Percentiles rank a stretch among this genome's conserved stretches.
Evolutionary conservation across 2,329 filamentous ascomycete species (phyloP).

Genomic region (Aspergillus uvarum): DNA sequence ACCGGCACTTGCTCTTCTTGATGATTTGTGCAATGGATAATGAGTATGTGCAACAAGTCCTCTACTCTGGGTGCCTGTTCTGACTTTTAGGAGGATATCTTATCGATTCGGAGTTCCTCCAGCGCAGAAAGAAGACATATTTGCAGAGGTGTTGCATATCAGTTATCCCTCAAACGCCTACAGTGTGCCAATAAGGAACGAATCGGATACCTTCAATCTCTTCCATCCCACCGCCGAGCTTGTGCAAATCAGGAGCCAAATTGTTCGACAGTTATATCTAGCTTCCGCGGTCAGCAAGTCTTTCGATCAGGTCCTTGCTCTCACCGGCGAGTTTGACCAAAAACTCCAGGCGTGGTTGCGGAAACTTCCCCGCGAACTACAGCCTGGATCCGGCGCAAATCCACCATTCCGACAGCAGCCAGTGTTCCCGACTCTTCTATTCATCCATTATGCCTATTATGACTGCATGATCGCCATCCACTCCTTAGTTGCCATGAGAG

Average conservation of each 20-base stretch:
- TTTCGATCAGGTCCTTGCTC: slow-evolving; percentile 12
- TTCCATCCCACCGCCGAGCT: slow-evolving; percentile 17
- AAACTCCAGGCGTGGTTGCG: slow-evolving; percentile 16
- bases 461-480: slow-evolving; percentile 22
- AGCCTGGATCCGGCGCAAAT: slow-evolving; percentile 8
- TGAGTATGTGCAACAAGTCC: slow-evolving; percentile 11
- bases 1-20: slow-evolving; percentile 18
- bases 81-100: slow-evolving; percentile 17
- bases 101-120: slow-evolving; percentile 18
- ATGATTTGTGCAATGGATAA: slow-evolving; percentile 20
- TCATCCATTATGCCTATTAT: slow-evolving; percentile 19
- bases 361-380: slow-evolving; percentile 13
- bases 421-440: slow-evolving; percentile 12
- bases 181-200: slow-evolving; percentile 6
- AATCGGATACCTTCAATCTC: slow-evolving; percentile 8
- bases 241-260: slow-evolving; percentile 17
- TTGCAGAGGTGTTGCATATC: slow-evolving; percentile 11
- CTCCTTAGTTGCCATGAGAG: slow-evolving; percentile 10
- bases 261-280: slow-evolving; percentile 17
- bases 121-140: slow-evolving; percentile 13
- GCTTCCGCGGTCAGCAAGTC: slow-evolving; percentile 12
- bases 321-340: slow-evolving; percentile 14
- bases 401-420: neutral
- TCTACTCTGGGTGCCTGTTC: neutral
- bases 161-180: neutral